A percentile compares a stretch with the other conserved stretches of the same genome.
phyloP scores from a whole-genome alignment of 768 basidiomycete species.

The Fistulinella prunicolor region DNA sequence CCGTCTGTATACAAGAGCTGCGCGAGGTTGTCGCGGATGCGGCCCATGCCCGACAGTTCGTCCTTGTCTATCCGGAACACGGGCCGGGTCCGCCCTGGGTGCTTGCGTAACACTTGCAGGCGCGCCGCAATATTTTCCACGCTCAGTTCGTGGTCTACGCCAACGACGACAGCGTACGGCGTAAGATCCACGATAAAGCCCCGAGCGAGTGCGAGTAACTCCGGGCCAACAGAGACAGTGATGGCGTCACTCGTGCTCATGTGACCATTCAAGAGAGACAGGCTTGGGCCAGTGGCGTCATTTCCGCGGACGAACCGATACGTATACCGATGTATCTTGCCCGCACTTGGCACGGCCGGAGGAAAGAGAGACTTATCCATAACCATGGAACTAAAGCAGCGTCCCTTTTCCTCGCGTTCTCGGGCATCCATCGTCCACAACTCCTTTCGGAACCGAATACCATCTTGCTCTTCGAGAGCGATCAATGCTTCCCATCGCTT shows the following conservation, averaged over 20 bases:
- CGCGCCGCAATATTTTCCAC: constrained; percentile 45
- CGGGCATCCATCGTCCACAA: constrained; percentile 87
- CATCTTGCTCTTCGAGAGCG: constrained; percentile 83
- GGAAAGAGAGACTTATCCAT: constrained; percentile 46
- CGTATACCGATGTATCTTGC: constrained; percentile 73
- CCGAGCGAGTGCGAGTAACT: constrained; percentile 76
- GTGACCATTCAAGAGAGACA: constrained; percentile 67
- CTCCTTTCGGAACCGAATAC: constrained; percentile 81
- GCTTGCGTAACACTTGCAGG: constrained; percentile 23
- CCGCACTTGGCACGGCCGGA: constrained; percentile 24
- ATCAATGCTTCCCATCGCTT: constrained; percentile 87
- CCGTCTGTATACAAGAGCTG: constrained; percentile 82
- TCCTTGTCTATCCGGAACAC: constrained; percentile 92
- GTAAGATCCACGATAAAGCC: constrained; percentile 80
- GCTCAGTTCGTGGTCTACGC: constrained; percentile 79
- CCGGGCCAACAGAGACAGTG: constrained; percentile 82
- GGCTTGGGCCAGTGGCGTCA: constrained; percentile 4
- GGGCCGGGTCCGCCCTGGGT: constrained; percentile 10
- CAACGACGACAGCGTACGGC: constrained; percentile 62
- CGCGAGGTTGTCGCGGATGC: constrained; percentile 88
- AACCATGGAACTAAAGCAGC: constrained; percentile 83
- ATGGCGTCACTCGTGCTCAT: constrained; percentile 80
- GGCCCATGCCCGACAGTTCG: constrained; percentile 84
- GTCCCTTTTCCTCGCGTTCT: constrained; percentile 76
- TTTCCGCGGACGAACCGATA: constrained; percentile 62